These are phyloP conservation scores for Pseudogymnoascus sp. DNA, from an alignment of 2,329 filamentous ascomycete species.

Conservation along the genomic window DNA sequence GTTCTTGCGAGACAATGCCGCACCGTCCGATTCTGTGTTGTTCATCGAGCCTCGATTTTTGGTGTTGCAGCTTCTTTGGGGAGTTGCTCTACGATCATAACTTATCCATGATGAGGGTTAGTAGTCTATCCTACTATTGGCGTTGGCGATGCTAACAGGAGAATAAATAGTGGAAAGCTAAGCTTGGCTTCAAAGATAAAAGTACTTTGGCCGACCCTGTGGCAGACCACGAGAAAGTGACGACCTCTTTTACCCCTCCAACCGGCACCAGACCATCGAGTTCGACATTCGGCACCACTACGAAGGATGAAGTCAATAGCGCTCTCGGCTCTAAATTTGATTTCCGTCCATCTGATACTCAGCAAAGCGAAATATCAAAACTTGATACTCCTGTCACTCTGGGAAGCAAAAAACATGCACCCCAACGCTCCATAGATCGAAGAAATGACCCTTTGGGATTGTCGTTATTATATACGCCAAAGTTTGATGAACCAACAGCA, in stretches of 20 bases:
- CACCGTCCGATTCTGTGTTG: neutral
- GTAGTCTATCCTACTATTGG: neutral
- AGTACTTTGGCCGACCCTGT: neutral
- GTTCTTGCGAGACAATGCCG: neutral
- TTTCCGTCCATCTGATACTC: neutral
- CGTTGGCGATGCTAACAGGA: neutral
- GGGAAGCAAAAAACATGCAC: neutral
- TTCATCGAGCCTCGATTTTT: neutral
- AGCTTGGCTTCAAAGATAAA: neutral
- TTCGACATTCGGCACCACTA: neutral
- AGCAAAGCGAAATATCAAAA: neutral
- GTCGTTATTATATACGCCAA: slow-evolving; percentile 15
- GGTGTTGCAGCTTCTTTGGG: neutral
- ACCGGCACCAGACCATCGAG: neutral
- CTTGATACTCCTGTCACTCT: neutral
- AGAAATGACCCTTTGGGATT: slow-evolving; percentile 18
- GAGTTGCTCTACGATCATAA: neutral
- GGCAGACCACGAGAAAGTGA: neutral
- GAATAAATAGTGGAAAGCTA: neutral
- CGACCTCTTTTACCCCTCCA: neutral
- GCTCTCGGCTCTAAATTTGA: neutral
- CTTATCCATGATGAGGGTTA: neutral
- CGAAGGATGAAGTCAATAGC: neutral
- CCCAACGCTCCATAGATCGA: neutral
- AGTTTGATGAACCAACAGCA: neutral